Evolutionary conservation across 805 yeast species (phyloP).

Genomic region (Scheffersomyces lignosus): DNA sequence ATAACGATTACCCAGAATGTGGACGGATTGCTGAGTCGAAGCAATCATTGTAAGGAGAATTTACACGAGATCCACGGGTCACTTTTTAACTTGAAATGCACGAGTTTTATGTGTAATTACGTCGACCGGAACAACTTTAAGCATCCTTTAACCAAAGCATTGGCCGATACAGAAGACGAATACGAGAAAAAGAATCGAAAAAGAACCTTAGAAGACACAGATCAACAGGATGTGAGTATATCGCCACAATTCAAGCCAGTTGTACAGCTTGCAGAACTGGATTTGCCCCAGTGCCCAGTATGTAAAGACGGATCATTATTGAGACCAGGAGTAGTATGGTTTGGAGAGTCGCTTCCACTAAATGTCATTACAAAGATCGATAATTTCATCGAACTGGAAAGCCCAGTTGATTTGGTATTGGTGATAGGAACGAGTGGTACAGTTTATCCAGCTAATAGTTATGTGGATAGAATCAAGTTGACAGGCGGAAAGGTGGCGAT

Average conservation of each 20-base stretch:
- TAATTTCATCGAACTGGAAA: conserved; percentile 55
- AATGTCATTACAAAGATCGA: conserved; percentile 65
- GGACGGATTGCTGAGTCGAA: conserved; percentile 70
- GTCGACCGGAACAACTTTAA: conserved; percentile 49
- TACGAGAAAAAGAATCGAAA: conserved; percentile 17
- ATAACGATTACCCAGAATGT: conserved; percentile 81
- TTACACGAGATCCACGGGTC: conserved; percentile 79
- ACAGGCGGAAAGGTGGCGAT: conserved; percentile 84
- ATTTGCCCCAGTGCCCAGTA: conserved; percentile 74
- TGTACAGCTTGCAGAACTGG: conserved; percentile 46
- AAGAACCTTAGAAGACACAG: conserved; percentile 8
- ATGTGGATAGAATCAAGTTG: conserved; percentile 70
- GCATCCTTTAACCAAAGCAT: conserved; percentile 60
- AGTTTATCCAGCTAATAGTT: conserved; percentile 92
- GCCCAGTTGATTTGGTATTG: conserved; percentile 65
- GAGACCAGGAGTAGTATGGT: conserved; percentile 93
- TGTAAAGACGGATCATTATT: conserved; percentile 62
- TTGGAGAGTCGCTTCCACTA: conserved; percentile 83
- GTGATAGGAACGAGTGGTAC: conserved; percentile 85
- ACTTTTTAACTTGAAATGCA: conserved; percentile 70
- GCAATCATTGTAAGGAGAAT: conserved; percentile 55
- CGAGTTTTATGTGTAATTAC: conserved; percentile 71
- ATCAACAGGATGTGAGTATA: conserved; percentile 7
- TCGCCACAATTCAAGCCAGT: conserved; percentile 52
- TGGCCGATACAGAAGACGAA: conserved; percentile 42